phyloP scores from a whole-genome alignment of 1,139 yeast species.

The Scheffersomyces segobiensis region DNA sequence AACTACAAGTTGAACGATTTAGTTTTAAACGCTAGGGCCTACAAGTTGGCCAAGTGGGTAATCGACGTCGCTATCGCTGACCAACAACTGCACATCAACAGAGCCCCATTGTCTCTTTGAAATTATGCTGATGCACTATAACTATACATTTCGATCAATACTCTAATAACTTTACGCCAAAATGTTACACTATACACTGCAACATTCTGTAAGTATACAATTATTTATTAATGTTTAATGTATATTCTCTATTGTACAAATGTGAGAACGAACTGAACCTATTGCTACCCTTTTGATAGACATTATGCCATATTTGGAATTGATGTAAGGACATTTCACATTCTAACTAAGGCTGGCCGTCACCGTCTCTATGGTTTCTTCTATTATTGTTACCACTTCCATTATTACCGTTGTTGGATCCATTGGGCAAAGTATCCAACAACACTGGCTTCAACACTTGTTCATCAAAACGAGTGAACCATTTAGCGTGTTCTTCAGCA shows the following conservation, averaged over 20 bases:
- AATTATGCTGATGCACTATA: background rate
- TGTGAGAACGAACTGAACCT: background rate
- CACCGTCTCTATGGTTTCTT: background rate
- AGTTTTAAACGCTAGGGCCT: conserved; percentile 59
- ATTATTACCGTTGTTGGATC: conserved; percentile 6
- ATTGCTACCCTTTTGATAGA: background rate
- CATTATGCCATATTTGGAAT: background rate
- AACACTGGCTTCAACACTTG: conserved; percentile 95
- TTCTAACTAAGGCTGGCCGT: background rate
- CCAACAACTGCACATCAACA: conserved; percentile 25
- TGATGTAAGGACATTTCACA: background rate
- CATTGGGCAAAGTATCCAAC: conserved; percentile 54
- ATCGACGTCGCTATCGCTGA: conserved; percentile 64
- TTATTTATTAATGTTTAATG: background rate
- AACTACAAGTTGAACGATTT: conserved; percentile 64
- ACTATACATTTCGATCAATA: background rate
- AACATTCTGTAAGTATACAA: background rate
- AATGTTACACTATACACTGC: background rate
- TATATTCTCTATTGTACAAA: conserved; percentile 2
- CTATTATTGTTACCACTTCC: background rate
- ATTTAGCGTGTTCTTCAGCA: conserved; percentile 78
- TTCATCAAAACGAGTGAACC: conserved; percentile 94
- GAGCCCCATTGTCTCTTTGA: background rate
- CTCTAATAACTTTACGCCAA: background rate
- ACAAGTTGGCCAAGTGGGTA: conserved; percentile 70